Evolutionary conservation across 257 asterid genomes (phyloP).

Genomic region (Verbascum thapsus): DNA sequence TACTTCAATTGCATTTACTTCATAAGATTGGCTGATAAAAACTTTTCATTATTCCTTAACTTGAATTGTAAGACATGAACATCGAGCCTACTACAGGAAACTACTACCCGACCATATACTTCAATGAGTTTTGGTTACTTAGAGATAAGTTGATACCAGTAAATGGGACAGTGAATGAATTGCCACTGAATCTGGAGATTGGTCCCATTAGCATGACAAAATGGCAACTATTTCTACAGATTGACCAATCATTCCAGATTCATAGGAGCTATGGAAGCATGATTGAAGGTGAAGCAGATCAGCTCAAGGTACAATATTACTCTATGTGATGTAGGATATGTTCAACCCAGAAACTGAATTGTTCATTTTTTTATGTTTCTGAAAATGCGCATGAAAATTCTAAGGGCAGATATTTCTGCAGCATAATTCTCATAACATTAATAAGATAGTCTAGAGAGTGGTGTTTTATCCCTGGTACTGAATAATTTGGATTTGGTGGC

Average conservation of each 20-base stretch:
- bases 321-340: not conserved
- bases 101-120: constrained; percentile 82
- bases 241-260: constrained; percentile 94
- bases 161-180: constrained; percentile 81
- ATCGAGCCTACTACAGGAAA: constrained; percentile 75
- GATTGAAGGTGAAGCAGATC: constrained; percentile 99
- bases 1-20: constrained; percentile 8
- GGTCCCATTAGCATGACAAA: constrained; percentile 97
- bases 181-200: constrained; percentile 85
- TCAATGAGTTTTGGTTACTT: constrained; percentile 97
- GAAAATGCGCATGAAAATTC: not conserved
- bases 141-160: constrained; percentile 70
- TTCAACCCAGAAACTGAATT: not conserved
- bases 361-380: constrained; percentile 1
- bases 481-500: constrained; percentile 1
- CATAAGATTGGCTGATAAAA: constrained; percentile 5
- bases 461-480: not conserved
- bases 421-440: not conserved
- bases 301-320: constrained; percentile 78
- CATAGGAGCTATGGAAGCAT: constrained; percentile 96
- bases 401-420: constrained; percentile 6
- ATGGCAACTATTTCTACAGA: constrained; percentile 95
- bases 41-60: constrained; percentile 54
- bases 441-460: not conserved
- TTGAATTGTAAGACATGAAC: constrained; percentile 56